phyloP scores from a whole-genome alignment of 129 eudicot species.

The sunflower (Helianthus annuus) region DNA sequence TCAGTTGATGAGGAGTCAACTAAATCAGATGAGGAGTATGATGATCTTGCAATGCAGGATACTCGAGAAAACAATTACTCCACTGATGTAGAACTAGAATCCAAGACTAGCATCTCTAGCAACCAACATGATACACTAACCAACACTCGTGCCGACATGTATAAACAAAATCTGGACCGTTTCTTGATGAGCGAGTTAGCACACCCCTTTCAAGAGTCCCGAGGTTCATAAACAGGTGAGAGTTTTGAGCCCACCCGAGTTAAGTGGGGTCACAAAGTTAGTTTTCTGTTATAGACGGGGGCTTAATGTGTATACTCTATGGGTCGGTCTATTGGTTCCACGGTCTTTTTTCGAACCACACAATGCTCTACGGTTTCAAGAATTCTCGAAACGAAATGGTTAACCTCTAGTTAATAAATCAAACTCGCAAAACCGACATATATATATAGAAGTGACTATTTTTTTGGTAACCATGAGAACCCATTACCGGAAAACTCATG shows the following conservation, averaged over 20 bases:
- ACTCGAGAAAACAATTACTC: slow-evolving; percentile 53
- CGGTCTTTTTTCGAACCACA: too few species aligned
- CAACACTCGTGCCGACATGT: slow-evolving; percentile 31
- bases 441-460: too few species aligned
- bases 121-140: slow-evolving; percentile 1
- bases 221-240: slow-evolving; percentile 10
- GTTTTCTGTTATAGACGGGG: background rate
- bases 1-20: slow-evolving; percentile 89
- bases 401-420: too few species aligned
- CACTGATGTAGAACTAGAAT: slow-evolving; percentile 55
- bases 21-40: slow-evolving; percentile 85
- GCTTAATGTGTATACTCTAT: too few species aligned
- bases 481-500: too few species aligned
- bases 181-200: slow-evolving; percentile 38
- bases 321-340: too few species aligned
- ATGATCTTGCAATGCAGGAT: slow-evolving; percentile 84
- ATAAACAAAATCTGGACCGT: slow-evolving; percentile 47
- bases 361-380: too few species aligned
- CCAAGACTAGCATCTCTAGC: slow-evolving; percentile 6
- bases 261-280: background rate
- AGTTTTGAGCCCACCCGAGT: background rate
- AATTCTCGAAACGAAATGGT: too few species aligned
- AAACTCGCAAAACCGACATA: too few species aligned
- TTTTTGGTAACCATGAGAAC: too few species aligned
- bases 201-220: slow-evolving; percentile 18